A percentile compares a stretch with the other conserved stretches of the same genome.
Conservation (phyloP, 805 yeast species). For the Danielozyma ontarioensis region DNA sequence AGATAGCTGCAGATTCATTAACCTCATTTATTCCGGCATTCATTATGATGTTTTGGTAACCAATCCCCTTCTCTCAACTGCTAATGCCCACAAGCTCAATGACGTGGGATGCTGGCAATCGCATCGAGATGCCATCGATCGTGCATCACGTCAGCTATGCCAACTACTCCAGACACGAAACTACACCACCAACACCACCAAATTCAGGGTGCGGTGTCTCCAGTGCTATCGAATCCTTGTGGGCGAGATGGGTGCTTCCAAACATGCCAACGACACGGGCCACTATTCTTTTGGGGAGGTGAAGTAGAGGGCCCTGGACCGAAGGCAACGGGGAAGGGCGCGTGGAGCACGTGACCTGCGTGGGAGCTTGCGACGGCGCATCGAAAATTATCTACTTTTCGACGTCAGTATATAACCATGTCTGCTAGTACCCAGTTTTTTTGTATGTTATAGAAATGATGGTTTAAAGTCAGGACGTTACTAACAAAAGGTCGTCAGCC, state of each 20-base stretch:
- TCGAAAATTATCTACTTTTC: no score
- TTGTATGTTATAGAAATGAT: constrained; percentile 26
- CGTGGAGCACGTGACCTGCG: no score
- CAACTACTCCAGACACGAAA: constrained; percentile 43
- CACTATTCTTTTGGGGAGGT: constrained; percentile 62
- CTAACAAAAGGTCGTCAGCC: constrained; percentile 26
- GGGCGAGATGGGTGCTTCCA: constrained; percentile 62
- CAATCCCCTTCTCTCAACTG: constrained; percentile 7
- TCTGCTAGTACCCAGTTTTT: constrained; percentile 34
- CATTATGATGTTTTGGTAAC: constrained; percentile 64
- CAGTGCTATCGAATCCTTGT: constrained; percentile 46
- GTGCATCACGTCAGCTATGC: constrained; percentile 37
- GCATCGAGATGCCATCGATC: constrained; percentile 27
- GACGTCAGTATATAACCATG: no score
- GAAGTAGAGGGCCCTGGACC: no score
- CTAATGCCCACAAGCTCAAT: constrained; percentile 15
- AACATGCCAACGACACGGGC: constrained; percentile 59
- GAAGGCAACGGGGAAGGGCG: no score
- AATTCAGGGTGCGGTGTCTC: constrained; percentile 53
- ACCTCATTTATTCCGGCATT: constrained; percentile 61
- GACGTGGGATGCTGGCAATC: constrained; percentile 42
- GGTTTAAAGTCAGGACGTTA: constrained; percentile 2
- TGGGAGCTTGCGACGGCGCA: no score
- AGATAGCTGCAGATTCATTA: constrained; percentile 36
- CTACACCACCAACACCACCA: constrained; percentile 61